Conservation (phyloP, 176 grass and related monocot species). For the Metroxylon sagu region DNA sequence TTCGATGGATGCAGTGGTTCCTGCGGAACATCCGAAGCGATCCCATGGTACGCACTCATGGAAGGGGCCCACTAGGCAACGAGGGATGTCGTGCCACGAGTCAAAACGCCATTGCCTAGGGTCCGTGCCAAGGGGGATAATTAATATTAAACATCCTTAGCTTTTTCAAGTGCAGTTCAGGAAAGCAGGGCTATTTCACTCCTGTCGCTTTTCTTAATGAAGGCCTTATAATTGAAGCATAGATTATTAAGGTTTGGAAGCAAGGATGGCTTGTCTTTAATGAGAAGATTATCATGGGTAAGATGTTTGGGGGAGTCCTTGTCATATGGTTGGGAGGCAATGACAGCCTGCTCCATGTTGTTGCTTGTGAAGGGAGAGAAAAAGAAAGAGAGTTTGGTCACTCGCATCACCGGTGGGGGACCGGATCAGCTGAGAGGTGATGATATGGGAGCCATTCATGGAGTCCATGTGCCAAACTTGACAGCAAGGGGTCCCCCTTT, state of each 20-base stretch:
- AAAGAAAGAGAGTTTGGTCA: background rate
- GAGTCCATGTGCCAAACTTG: no score
- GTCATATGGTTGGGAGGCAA: background rate
- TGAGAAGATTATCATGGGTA: background rate
- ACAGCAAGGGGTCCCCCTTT: no score
- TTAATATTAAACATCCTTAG: no score
- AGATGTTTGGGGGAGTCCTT: background rate
- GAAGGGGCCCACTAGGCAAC: background rate
- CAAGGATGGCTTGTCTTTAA: background rate
- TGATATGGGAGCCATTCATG: no score
- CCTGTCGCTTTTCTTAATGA: background rate
- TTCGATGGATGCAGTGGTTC: background rate
- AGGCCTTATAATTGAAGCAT: background rate
- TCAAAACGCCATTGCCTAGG: no score
- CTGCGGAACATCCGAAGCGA: background rate
- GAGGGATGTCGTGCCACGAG: background rate
- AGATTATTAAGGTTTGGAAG: background rate
- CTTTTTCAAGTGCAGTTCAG: no score
- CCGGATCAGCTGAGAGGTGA: no score
- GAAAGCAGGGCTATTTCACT: no score
- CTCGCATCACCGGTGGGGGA: background rate
- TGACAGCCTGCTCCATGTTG: conserved; percentile 21
- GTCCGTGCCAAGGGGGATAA: no score
- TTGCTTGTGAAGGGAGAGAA: conserved; percentile 8
- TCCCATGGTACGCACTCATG: background rate